These are phyloP conservation scores for Coniochaeta sp. DNA, from an alignment of 2,329 filamentous ascomycete genomes.

Conservation along the genomic window DNA sequence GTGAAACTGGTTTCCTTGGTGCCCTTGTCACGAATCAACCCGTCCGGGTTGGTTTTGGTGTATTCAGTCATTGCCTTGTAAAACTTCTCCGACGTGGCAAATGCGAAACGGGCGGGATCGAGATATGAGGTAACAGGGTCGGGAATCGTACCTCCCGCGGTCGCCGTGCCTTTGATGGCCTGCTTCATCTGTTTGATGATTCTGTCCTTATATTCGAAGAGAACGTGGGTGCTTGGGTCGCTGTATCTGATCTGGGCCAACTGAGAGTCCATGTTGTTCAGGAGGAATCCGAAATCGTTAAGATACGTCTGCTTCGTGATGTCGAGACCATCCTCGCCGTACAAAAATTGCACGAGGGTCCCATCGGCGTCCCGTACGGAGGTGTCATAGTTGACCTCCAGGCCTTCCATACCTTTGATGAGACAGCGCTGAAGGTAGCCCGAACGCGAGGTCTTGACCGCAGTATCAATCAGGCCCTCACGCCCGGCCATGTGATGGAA, in stretches of 20 bases:
- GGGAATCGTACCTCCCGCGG: constrained; percentile 47
- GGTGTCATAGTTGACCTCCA: constrained; percentile 86
- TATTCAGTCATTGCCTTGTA: constrained; percentile 67
- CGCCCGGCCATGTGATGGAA: constrained; percentile 99
- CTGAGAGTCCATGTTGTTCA: constrained; percentile 77
- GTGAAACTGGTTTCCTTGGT: constrained; percentile 26
- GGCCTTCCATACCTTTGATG: constrained; percentile 97
- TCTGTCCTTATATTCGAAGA: constrained; percentile 48
- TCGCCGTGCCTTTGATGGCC: constrained; percentile 63
- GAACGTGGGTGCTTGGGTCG: constrained; percentile 37
- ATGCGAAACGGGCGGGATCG: constrained; percentile 70
- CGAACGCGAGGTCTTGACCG: constrained; percentile 95
- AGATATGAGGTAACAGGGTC: constrained; percentile 71
- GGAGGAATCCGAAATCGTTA: constrained; percentile 80
- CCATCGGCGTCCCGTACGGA: constrained; percentile 93
- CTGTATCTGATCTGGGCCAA: constrained; percentile 65
- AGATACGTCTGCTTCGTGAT: constrained; percentile 92
- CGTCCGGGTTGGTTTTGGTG: constrained; percentile 66
- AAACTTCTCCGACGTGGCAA: constrained; percentile 86
- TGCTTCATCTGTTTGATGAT: constrained; percentile 76
- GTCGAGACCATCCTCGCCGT: constrained; percentile 93
- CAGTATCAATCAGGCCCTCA: constrained; percentile 97
- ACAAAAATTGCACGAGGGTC: constrained; percentile 87
- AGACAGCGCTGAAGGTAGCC: constrained; percentile 95
- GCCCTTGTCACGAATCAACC: constrained; percentile 46